Evolutionary conservation across 306 rosid species (phyloP), one percentile per base, ranked within the genome.

Genomic region (Spatholobus suberectus): DNA sequence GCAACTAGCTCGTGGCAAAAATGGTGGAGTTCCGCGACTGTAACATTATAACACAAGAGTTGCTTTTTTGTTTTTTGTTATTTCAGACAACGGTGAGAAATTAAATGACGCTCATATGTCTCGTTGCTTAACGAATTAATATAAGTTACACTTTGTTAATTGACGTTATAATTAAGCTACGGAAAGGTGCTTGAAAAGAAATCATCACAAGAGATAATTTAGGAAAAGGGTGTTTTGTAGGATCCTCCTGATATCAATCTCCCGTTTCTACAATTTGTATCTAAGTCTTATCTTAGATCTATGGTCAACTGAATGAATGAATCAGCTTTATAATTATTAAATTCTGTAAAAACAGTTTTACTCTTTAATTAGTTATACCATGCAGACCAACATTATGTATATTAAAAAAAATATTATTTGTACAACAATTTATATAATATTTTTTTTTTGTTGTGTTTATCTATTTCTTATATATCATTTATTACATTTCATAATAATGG

Each of bases 1-100:
- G 11, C 6, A 65, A n/a, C 40, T 14, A 20, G 11, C 0, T 27
- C 3, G 3, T 87, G 80, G 43, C 73, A 34, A 41, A 69, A 49
- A 57, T 14, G 12, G 40, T 11, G 8, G 49, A 58, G 44, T 54
- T 81, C 59, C 78, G 78, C 70, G 83, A 78, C 44, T 37, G 65
- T 52, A 59, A 35, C 81, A 21, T 23, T 58, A 78, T 77, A 79
- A 29, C 63, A 8, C 37, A 43, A 24, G 23, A 5, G 15, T 21
- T 15, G 54, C 46, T 75, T 76, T 51, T 51, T 15, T 24, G 23
- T 63, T 8, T 20, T 29, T 29, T 14, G 43, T 7, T 65, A 37
- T 9, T 38, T 38, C 38, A 20, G 80, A 66, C 70, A 75, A 51
- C 70, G 57, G 6, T 58, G 67, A 65, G 67, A 70, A 21, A 23